phyloP scores from a whole-genome alignment of 148 eudicot species.

The Rhododendron ferrugineum region DNA sequence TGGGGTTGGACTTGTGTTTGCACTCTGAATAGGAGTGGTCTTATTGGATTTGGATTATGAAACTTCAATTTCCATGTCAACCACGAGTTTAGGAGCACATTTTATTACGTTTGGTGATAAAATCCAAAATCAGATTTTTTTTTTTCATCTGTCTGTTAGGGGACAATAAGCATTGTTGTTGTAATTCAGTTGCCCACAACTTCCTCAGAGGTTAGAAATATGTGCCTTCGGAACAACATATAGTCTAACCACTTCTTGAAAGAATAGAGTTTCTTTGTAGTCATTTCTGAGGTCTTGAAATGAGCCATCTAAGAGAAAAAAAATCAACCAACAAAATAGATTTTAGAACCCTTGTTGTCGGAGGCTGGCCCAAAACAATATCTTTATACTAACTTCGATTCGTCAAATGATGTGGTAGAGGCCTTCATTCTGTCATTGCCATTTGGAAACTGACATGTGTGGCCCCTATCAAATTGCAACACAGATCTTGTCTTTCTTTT shows the following conservation, averaged over 20 bases:
- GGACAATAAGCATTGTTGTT: not conserved
- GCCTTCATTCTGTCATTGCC: not conserved
- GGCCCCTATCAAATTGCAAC: not conserved
- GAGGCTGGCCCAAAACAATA: not conserved
- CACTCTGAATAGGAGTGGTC: too few species aligned
- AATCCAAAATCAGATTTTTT: too few species aligned
- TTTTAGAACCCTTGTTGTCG: not conserved
- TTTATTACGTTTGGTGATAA: too few species aligned
- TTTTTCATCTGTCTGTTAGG: too few species aligned
- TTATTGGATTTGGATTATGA: too few species aligned
- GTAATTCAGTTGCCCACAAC: not conserved
- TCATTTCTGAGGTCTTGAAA: not conserved
- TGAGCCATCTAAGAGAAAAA: not conserved
- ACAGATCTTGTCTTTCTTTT: not conserved
- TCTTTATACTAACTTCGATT: not conserved
- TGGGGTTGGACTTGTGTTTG: not conserved
- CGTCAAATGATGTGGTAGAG: not conserved
- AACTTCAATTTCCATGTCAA: too few species aligned
- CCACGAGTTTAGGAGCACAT: too few species aligned
- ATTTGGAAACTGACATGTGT: not conserved
- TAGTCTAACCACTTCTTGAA: not conserved
- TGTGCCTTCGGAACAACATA: not conserved
- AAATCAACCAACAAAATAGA: not conserved
- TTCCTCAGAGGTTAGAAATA: not conserved
- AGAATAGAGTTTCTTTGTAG: too few species aligned